phyloP scores from a whole-genome alignment of 2,329 filamentous ascomycete genomes.

The Exophiala aquamarina region DNA sequence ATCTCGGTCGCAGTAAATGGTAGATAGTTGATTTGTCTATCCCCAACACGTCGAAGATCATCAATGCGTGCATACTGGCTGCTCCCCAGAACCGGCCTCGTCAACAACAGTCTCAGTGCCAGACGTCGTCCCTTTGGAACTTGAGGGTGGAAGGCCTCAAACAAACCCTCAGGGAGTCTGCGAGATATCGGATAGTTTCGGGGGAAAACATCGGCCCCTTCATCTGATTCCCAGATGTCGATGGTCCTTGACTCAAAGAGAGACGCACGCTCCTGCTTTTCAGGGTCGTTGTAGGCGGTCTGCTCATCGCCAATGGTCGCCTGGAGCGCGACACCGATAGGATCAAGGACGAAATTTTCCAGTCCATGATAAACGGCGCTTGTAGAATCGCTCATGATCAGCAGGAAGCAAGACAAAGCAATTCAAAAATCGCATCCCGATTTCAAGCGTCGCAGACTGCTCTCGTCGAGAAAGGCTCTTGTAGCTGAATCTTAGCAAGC shows the following conservation, averaged over 20 bases:
- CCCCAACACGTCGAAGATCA: conserved; percentile 1
- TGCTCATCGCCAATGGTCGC: conserved; percentile 15
- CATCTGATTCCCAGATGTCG: conserved; percentile 13
- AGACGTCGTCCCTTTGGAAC: conserved; percentile 4
- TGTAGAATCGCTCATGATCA: conserved; percentile 14
- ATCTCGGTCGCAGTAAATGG: conserved; percentile 8
- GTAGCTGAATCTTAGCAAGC: too few species aligned
- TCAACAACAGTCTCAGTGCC: conserved; percentile 10
- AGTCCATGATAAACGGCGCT: conserved; percentile 8
- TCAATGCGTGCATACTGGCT: conserved; percentile 10
- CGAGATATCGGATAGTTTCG: conserved; percentile 8
- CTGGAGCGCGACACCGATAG: conserved; percentile 9
- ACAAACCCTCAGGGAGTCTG: conserved; percentile 8
- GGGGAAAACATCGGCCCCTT: conserved; percentile 5
- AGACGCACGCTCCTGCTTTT: conserved; percentile 10
- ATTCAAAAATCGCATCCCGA: background rate
- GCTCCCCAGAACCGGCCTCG: conserved; percentile 4
- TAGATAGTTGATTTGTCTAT: conserved; percentile 15
- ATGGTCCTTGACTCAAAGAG: conserved; percentile 13
- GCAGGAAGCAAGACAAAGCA: background rate
- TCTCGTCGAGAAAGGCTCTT: too few species aligned
- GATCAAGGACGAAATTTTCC: conserved; percentile 13
- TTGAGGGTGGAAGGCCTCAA: conserved; percentile 12
- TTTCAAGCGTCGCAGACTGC: background rate
- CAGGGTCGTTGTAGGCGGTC: conserved; percentile 11